Conservation (phyloP, 306 rosid genomes). For the Betula pendula region DNA sequence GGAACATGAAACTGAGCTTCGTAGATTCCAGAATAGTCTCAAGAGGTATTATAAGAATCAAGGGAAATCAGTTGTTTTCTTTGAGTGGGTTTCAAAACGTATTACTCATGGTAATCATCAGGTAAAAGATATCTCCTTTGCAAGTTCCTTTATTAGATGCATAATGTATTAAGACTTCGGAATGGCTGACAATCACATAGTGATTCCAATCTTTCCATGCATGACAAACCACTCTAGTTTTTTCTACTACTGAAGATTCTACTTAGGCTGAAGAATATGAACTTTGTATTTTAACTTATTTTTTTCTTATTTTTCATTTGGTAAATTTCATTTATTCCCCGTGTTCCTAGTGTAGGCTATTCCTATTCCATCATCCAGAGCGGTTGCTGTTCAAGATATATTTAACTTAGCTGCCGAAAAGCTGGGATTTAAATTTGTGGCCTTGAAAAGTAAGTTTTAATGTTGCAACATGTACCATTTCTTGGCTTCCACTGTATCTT, state of each 20-base stretch:
- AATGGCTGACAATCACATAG: not conserved
- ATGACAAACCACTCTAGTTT: not conserved
- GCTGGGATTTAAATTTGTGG: slow-evolving; percentile 67
- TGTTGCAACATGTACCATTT: not conserved
- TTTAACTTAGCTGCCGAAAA: slow-evolving; percentile 89
- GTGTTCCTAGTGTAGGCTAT: slow-evolving; percentile 58
- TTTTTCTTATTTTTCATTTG: not conserved
- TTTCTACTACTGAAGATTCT: not conserved
- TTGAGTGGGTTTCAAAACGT: slow-evolving; percentile 85
- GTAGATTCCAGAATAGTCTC: slow-evolving; percentile 63
- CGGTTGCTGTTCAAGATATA: slow-evolving; percentile 53
- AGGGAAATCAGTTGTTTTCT: slow-evolving; percentile 83
- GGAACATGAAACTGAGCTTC: slow-evolving; percentile 66
- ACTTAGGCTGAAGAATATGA: slow-evolving; percentile 14
- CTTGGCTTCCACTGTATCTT: slow-evolving; percentile 26
- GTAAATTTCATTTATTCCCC: slow-evolving; percentile 16
- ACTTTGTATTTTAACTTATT: slow-evolving; percentile 8
- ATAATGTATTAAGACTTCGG: not conserved
- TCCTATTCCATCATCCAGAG: slow-evolving; percentile 82
- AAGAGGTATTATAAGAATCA: slow-evolving; percentile 54
- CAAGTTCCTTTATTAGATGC: slow-evolving; percentile 17
- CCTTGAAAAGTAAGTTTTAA: slow-evolving; percentile 52
- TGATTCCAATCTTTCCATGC: not conserved
- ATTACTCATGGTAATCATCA: slow-evolving; percentile 92
- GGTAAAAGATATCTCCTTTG: slow-evolving; percentile 45